Percentiles rank a stretch among this genome's conserved stretches.
Conservation (phyloP, 116 monocot genomes). For the Cymodocea nodosa region DNA sequence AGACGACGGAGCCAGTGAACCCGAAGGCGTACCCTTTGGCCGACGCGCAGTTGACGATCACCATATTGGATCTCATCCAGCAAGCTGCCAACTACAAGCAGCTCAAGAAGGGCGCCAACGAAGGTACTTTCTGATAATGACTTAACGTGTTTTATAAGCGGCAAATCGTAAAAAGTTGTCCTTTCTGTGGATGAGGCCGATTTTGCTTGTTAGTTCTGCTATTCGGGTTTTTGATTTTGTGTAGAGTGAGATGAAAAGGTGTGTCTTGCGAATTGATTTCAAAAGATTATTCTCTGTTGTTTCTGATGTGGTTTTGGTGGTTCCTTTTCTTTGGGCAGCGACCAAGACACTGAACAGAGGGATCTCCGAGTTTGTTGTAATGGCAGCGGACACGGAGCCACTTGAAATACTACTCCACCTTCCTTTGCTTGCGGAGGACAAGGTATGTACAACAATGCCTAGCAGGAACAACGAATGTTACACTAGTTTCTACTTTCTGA, state of each 20-base stretch:
- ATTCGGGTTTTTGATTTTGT: no score
- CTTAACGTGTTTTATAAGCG: no score
- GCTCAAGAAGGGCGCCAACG: constrained; percentile 91
- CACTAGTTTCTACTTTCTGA: no score
- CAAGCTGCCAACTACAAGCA: constrained; percentile 88
- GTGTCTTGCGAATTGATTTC: no score
- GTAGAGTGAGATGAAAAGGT: no score
- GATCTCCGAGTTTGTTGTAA: constrained; percentile 84
- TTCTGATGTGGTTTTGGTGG: background rate
- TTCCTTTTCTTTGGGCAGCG: constrained; percentile 18
- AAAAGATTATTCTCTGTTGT: background rate
- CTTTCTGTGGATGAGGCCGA: no score
- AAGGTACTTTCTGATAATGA: constrained; percentile 25
- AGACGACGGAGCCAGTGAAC: constrained; percentile 50
- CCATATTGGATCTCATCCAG: constrained; percentile 74
- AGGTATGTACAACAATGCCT: constrained; percentile 23
- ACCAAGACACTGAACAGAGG: constrained; percentile 85
- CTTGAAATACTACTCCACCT: constrained; percentile 86
- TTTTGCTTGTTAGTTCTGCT: no score
- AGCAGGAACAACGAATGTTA: no score
- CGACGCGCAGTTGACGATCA: constrained; percentile 68
- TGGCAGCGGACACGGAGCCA: constrained; percentile 86
- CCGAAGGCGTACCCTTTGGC: constrained; percentile 87
- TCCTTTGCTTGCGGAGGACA: constrained; percentile 74
- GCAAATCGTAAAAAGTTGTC: no score